A percentile compares a stretch with the other conserved stretches of the same genome.
phyloP scores from a whole-genome alignment of 495 filamentous ascomycete genomes.

The Hypoxylon lienhwacheense region DNA sequence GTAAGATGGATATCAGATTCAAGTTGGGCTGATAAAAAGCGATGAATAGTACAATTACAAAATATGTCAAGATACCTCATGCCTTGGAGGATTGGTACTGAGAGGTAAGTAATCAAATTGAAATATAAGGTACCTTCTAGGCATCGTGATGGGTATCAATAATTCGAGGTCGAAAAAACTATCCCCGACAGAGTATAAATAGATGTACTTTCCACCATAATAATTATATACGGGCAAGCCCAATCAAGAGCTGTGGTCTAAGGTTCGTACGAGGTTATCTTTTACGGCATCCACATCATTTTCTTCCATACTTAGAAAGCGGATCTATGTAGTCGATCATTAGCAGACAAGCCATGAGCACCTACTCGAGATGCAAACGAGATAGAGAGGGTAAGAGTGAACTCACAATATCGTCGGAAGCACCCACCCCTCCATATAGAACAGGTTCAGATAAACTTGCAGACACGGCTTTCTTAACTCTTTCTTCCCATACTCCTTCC shows the following conservation, averaged over 20 bases:
- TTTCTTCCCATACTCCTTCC: slow-evolving; percentile 91
- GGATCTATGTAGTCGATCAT: slow-evolving; percentile 55
- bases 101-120: slow-evolving; percentile 5
- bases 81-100: slow-evolving; percentile 3
- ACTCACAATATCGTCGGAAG: slow-evolving; percentile 70
- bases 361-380: slow-evolving; percentile 1
- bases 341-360: slow-evolving; percentile 18
- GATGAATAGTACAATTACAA: slow-evolving; percentile 15
- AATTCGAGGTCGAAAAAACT: slow-evolving; percentile 5
- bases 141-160: slow-evolving; percentile 29
- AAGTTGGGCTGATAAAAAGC: slow-evolving; percentile 8
- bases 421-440: slow-evolving; percentile 65
- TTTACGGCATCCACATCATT: slow-evolving; percentile 60
- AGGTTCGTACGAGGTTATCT: slow-evolving; percentile 59
- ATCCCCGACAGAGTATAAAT: neutral
- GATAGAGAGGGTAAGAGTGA: neutral
- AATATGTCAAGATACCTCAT: slow-evolving; percentile 23
- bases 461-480: slow-evolving; percentile 74
- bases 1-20: slow-evolving; percentile 13
- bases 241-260: slow-evolving; percentile 41
- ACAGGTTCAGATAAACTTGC: slow-evolving; percentile 75
- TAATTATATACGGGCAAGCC: slow-evolving; percentile 6
- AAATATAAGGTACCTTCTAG: too few relatives aligned
- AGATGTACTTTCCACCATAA: slow-evolving; percentile 18
- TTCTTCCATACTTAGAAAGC: slow-evolving; percentile 67